Conservation (phyloP, 2,329 filamentous ascomycete species). For the Cladosporium austrohemisphaericum region DNA sequence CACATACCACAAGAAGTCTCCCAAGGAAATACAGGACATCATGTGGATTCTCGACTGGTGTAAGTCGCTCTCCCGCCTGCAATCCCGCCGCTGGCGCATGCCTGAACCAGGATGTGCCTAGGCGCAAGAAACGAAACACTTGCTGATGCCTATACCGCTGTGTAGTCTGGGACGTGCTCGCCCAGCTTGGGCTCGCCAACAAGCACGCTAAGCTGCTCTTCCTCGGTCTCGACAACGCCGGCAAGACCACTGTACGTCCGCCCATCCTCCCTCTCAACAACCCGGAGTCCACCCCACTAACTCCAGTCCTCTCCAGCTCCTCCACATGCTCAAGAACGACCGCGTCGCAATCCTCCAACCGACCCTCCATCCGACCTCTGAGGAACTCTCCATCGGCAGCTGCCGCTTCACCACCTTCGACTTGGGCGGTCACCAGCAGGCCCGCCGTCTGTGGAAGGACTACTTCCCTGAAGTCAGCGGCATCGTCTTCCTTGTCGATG, state of each 20-base stretch:
- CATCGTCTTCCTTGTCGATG: slow-evolving; percentile 96
- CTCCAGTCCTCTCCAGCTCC: slow-evolving; percentile 43
- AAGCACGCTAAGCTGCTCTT: slow-evolving; percentile 95
- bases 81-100: slow-evolving; percentile 3
- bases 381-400: slow-evolving; percentile 89
- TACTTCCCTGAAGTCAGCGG: slow-evolving; percentile 96
- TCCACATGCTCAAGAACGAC: slow-evolving; percentile 98
- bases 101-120: not conserved
- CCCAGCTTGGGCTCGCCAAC: slow-evolving; percentile 82
- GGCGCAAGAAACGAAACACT: not conserved
- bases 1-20: not conserved
- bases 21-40: slow-evolving; percentile 14
- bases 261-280: slow-evolving; percentile 1
- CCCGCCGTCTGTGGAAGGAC: slow-evolving; percentile 91
- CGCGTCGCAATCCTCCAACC: slow-evolving; percentile 87
- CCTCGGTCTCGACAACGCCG: slow-evolving; percentile 88
- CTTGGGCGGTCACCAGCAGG: slow-evolving; percentile 89
- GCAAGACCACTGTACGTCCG: slow-evolving; percentile 76
- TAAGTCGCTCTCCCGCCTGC: slow-evolving; percentile 46
- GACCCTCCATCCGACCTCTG: slow-evolving; percentile 86
- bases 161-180: slow-evolving; percentile 82
- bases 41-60: slow-evolving; percentile 98
- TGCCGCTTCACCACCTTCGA: slow-evolving; percentile 81
- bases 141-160: not conserved
- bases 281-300: slow-evolving; percentile 13